Conservation (phyloP, 2,329 filamentous ascomycete genomes). For the Aspergillus fumigatiaffinis region DNA sequence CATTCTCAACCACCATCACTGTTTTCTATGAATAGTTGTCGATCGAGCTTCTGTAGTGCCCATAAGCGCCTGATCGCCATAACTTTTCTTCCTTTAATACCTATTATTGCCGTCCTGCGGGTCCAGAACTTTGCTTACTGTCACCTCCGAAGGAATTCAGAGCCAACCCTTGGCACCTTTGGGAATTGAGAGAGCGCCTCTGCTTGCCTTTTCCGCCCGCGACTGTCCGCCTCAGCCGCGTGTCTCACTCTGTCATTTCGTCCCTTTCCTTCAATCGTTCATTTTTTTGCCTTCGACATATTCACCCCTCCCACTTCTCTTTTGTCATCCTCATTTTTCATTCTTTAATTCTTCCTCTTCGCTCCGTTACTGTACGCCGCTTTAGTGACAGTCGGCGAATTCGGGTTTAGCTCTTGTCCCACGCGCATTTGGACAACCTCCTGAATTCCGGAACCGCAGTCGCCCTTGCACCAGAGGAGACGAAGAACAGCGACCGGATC, state of each 20-base stretch:
- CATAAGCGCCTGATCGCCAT: neutral
- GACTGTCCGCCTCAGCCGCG: neutral
- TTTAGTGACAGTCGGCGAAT: neutral
- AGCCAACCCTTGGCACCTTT: neutral
- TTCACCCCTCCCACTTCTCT: neutral
- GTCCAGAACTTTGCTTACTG: neutral
- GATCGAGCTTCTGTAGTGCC: neutral
- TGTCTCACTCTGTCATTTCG: neutral
- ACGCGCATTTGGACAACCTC: neutral
- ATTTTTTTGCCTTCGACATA: neutral
- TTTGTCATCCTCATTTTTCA: slow-evolving; percentile 10
- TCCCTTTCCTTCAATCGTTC: neutral
- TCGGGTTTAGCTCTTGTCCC: neutral
- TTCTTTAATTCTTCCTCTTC: neutral
- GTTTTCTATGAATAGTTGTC: neutral
- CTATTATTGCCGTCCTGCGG: neutral
- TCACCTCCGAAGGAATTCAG: neutral
- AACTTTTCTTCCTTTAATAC: neutral
- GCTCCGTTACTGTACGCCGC: slow-evolving; percentile 1
- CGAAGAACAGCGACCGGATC: neutral
- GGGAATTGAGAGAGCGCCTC: neutral
- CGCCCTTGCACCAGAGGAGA: neutral
- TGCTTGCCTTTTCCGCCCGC: neutral
- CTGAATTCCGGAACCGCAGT: neutral
- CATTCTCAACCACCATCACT: neutral